These are phyloP conservation scores for Calonectria ilicicola DNA, from an alignment of 2,329 filamentous ascomycete species.

Conservation along the genomic window DNA sequence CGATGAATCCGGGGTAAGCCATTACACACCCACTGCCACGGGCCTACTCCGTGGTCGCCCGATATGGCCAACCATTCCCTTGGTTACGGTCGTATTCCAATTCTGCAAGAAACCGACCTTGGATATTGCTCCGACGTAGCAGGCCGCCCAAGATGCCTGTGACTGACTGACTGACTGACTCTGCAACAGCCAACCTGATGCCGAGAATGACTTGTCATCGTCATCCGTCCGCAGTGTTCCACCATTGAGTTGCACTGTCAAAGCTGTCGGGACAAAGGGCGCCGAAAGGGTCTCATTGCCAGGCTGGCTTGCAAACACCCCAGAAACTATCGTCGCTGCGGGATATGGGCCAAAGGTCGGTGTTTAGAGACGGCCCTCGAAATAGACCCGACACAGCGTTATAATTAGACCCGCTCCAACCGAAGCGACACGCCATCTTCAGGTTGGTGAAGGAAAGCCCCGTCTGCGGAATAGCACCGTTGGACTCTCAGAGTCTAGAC, in stretches of 20 bases:
- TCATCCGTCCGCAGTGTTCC: neutral
- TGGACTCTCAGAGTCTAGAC: constrained; percentile 13
- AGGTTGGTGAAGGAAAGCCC: neutral
- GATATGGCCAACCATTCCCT: neutral
- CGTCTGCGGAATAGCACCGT: neutral
- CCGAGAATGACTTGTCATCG: constrained; percentile 4
- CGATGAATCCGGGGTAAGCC: constrained; percentile 14
- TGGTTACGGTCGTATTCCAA: neutral
- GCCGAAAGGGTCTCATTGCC: neutral
- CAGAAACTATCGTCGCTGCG: neutral
- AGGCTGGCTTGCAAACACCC: neutral
- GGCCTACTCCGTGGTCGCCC: constrained; percentile 15
- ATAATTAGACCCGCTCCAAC: constrained; percentile 19
- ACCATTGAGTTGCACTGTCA: neutral
- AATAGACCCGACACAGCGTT: constrained; percentile 6
- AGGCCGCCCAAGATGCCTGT: neutral
- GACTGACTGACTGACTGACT: constrained; percentile 6
- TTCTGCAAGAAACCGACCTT: constrained; percentile 6
- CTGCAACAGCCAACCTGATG: neutral
- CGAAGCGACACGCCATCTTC: neutral
- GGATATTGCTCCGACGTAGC: neutral
- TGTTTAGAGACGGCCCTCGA: neutral
- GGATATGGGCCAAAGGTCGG: neutral
- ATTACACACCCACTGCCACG: constrained; percentile 5
- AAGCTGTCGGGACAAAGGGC: neutral